phyloP scores from a whole-genome alignment of 139 green algal genomes.

The Chlamydomonas sp. region DNA sequence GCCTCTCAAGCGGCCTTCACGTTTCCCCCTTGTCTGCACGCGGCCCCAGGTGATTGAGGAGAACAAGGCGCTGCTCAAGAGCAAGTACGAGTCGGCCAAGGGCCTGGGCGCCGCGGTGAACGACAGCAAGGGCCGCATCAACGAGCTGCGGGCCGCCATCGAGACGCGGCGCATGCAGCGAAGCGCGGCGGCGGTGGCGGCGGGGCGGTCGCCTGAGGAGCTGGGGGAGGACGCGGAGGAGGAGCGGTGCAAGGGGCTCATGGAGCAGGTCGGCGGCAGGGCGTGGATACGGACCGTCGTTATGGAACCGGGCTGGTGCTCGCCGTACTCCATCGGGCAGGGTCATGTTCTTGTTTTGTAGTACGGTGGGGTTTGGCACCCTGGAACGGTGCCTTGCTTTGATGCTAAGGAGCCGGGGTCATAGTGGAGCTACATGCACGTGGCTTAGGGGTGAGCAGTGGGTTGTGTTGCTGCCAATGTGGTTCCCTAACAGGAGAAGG shows the following conservation, averaged over 20 bases:
- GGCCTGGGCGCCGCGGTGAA: slow-evolving; percentile 44
- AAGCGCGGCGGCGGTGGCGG: slow-evolving; percentile 2
- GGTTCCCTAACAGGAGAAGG: slow-evolving; percentile 69
- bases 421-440: no score
- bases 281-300: not conserved
- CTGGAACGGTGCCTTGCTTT: no score
- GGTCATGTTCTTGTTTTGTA: not conserved
- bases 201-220: slow-evolving; percentile 3
- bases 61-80: slow-evolving; percentile 85
- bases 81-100: slow-evolving; percentile 87
- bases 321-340: not conserved
- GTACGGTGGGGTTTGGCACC: no score
- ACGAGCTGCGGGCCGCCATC: slow-evolving; percentile 70
- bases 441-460: no score
- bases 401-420: no score
- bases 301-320: not conserved
- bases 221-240: slow-evolving; percentile 52
- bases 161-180: slow-evolving; percentile 77
- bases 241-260: slow-evolving; percentile 63
- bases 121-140: slow-evolving; percentile 55
- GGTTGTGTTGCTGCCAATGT: no score
- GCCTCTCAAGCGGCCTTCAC: not conserved
- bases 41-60: slow-evolving; percentile 75
- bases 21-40: no score
- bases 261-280: slow-evolving; percentile 52